These are phyloP conservation scores for Leishmania turanica DNA, from an alignment of 208 protist genomes.

Conservation along the genomic window DNA sequence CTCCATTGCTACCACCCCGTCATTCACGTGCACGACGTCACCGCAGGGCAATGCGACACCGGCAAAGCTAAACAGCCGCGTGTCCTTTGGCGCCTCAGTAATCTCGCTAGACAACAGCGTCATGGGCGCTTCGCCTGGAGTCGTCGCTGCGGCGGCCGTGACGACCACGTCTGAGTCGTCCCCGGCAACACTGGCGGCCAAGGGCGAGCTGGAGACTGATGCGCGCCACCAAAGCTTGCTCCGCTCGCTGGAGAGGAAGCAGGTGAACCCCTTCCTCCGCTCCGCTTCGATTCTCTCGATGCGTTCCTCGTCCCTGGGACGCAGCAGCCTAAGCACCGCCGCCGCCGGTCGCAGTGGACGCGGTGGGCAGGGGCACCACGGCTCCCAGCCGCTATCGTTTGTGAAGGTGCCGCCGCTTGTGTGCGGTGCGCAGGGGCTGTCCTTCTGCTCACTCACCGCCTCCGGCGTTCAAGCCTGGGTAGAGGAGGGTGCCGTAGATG, in stretches of 20 bases:
- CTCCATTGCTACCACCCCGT: neutral
- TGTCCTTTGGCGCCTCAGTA: neutral
- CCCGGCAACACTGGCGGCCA: neutral
- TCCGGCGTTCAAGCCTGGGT: conserved; percentile 14
- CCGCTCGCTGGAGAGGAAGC: neutral
- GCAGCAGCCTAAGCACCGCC: neutral
- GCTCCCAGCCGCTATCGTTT: neutral
- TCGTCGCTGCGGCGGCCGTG: neutral
- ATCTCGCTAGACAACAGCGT: neutral
- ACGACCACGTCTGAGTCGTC: neutral
- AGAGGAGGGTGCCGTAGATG: conserved; percentile 17
- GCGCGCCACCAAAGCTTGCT: conserved; percentile 1
- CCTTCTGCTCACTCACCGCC: neutral
- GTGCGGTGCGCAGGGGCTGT: conserved; percentile 1
- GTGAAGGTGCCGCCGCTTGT: neutral
- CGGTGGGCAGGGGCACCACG: neutral
- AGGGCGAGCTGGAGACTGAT: conserved; percentile 8
- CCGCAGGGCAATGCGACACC: neutral
- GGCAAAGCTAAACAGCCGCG: neutral
- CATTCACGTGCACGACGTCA: neutral
- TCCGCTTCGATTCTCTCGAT: conserved; percentile 8
- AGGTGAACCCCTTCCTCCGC: conserved; percentile 1
- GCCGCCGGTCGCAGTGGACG: neutral
- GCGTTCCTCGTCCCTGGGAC: conserved; percentile 7
- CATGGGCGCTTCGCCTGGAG: neutral